These are phyloP conservation scores for Pseudisothecium myosuroides DNA, from an alignment of 225 moss, liverwort and hornwort species.

Conservation along the genomic window DNA sequence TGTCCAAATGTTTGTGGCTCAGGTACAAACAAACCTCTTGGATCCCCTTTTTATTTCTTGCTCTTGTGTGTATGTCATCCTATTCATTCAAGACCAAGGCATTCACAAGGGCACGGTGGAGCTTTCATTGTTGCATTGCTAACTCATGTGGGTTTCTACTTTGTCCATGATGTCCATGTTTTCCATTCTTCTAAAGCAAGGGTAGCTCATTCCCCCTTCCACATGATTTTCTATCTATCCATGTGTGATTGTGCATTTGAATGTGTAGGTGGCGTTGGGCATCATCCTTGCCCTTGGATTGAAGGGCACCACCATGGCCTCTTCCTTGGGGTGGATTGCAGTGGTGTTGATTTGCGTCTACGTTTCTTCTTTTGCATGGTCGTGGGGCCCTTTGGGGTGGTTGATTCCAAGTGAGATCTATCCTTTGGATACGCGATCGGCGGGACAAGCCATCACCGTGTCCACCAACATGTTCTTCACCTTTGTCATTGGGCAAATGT, in stretches of 20 bases:
- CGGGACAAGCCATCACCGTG: too few species aligned
- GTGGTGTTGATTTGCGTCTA: conserved; percentile 3
- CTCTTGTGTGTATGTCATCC: background rate
- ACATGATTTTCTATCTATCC: background rate
- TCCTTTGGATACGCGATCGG: background rate
- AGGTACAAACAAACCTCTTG: background rate
- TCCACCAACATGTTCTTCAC: too few species aligned
- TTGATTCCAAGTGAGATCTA: background rate
- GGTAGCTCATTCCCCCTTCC: too few species aligned
- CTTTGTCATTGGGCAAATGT: too few species aligned
- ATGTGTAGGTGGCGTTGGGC: conserved; percentile 15
- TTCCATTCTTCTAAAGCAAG: background rate
- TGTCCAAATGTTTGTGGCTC: background rate
- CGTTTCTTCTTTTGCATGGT: background rate
- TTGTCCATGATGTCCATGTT: background rate
- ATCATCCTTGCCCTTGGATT: conserved; percentile 21
- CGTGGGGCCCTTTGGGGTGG: conserved; percentile 1
- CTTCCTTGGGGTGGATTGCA: background rate
- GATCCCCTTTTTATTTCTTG: background rate
- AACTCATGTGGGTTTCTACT: background rate
- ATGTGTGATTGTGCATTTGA: background rate
- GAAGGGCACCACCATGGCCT: background rate
- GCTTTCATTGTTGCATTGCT: background rate
- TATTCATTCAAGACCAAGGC: background rate
- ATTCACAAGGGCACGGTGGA: background rate